Evolutionary conservation across 352 stramenopile species (phyloP).

Genomic region (Pythium rishiriense): DNA sequence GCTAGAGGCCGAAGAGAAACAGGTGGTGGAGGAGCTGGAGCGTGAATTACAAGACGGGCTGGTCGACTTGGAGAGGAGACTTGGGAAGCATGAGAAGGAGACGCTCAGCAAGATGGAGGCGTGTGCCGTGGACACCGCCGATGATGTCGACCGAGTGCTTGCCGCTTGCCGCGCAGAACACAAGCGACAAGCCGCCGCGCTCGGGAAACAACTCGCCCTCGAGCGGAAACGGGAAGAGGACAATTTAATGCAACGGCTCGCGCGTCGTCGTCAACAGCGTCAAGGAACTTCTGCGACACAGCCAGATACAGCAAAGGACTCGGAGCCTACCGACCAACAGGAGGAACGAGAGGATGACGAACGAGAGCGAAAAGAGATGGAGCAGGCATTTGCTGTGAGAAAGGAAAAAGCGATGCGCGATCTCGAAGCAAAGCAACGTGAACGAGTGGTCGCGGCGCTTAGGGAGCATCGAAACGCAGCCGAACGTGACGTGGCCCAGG

Average conservation of each 20-base stretch:
- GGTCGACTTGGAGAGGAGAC: not conserved
- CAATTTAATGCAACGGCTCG: slow-evolving; percentile 20
- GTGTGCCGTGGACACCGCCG: slow-evolving; percentile 15
- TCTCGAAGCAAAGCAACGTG: not conserved
- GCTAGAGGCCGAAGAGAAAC: slow-evolving; percentile 15
- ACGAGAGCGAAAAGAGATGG: slow-evolving; percentile 4
- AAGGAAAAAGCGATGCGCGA: not conserved
- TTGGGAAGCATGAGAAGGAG: slow-evolving; percentile 10
- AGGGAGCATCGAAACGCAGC: not conserved
- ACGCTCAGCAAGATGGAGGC: slow-evolving; percentile 30
- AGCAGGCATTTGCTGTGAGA: not conserved
- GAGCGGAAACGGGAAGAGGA: slow-evolving; percentile 25
- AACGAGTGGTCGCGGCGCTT: not conserved
- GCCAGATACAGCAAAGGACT: not conserved
- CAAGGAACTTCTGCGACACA: not conserved
- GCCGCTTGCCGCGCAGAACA: slow-evolving; percentile 29
- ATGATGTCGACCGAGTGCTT: slow-evolving; percentile 35
- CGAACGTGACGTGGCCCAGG: slow-evolving; percentile 9
- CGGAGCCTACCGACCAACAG: not conserved
- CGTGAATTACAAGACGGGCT: slow-evolving; percentile 18
- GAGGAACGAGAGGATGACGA: not conserved
- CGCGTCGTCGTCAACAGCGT: slow-evolving; percentile 15
- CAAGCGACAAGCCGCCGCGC: slow-evolving; percentile 25
- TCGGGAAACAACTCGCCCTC: slow-evolving; percentile 23
- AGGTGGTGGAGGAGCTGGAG: slow-evolving; percentile 20